These are phyloP conservation scores for Phytophthora fragariaefolia DNA, from an alignment of 352 stramenopile species.

Conservation along the genomic window DNA sequence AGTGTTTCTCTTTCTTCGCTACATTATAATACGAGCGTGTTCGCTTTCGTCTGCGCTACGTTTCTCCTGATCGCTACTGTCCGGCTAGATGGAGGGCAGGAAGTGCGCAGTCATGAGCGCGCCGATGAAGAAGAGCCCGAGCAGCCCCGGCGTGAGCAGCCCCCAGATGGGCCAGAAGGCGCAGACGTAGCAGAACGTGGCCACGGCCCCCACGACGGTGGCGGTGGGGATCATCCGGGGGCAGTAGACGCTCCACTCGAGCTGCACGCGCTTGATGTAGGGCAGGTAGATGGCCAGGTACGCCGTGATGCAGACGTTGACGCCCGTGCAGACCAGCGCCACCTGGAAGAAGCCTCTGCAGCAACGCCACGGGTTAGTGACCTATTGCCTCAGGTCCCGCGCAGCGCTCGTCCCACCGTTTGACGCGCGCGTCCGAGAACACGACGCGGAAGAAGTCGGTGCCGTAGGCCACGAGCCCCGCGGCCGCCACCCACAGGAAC, in stretches of 20 bases:
- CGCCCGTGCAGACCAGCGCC: constrained; percentile 73
- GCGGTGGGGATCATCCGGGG: constrained; percentile 92
- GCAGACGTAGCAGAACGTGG: constrained; percentile 78
- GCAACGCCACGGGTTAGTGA: constrained; percentile 2
- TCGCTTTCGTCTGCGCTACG: constrained; percentile 1
- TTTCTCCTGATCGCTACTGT: neutral
- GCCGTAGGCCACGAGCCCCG: constrained; percentile 58
- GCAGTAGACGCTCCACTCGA: constrained; percentile 94
- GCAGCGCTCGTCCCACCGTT: constrained; percentile 28
- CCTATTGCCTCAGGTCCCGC: too few species aligned
- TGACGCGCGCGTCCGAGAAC: constrained; percentile 63
- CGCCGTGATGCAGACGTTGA: constrained; percentile 88
- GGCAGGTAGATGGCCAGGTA: constrained; percentile 91
- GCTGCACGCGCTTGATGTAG: constrained; percentile 79
- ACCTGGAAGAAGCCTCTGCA: constrained; percentile 83
- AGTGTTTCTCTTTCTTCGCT: neutral
- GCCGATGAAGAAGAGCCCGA: constrained; percentile 91
- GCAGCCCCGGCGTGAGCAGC: constrained; percentile 89
- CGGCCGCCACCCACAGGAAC: constrained; percentile 71
- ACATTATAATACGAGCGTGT: constrained; percentile 6
- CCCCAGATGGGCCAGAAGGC: constrained; percentile 93
- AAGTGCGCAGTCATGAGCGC: constrained; percentile 95
- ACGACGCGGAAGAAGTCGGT: constrained; percentile 80
- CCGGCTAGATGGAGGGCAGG: constrained; percentile 79
- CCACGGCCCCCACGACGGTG: constrained; percentile 73